phyloP scores from a whole-genome alignment of 768 basidiomycete genomes.

The Psilocybe tampanensis region DNA sequence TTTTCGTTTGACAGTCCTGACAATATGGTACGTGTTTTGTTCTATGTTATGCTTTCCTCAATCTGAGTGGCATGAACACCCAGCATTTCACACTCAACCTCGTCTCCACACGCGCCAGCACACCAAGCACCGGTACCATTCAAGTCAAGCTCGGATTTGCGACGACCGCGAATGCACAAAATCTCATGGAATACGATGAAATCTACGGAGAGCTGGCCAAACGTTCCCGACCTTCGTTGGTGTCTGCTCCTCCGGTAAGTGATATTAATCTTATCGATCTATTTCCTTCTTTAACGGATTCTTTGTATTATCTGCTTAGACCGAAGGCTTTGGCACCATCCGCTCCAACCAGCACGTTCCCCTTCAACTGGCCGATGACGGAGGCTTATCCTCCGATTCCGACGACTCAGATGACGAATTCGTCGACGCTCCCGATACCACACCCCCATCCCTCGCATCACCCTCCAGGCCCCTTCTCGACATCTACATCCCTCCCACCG shows the following conservation, averaged over 20 bases:
- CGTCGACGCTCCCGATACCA: neutral
- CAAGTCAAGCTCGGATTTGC: conserved; percentile 52
- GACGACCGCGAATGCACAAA: conserved; percentile 42
- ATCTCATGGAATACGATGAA: conserved; percentile 55
- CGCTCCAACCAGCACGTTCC: conserved; percentile 44
- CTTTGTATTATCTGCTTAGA: conserved; percentile 43
- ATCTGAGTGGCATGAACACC: neutral
- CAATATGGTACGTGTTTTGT: conserved; percentile 59
- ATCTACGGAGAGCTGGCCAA: conserved; percentile 67
- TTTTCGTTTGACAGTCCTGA: conserved; percentile 60
- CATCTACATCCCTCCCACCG: conserved; percentile 22
- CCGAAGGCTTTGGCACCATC: conserved; percentile 84
- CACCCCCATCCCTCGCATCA: too few relatives aligned
- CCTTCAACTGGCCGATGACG: conserved; percentile 22
- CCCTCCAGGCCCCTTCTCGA: conserved; percentile 17
- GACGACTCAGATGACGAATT: neutral
- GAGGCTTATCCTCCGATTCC: conserved; percentile 25
- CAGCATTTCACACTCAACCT: conserved; percentile 41
- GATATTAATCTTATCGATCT: neutral
- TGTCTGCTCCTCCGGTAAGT: conserved; percentile 79
- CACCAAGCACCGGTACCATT: conserved; percentile 41
- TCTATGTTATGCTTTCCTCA: neutral
- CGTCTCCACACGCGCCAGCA: conserved; percentile 43
- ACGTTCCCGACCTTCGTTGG: conserved; percentile 64
- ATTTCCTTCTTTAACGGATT: conserved; percentile 7